phyloP scores from a whole-genome alignment of 2,329 filamentous ascomycete genomes.

The Canariomyces notabilis region DNA sequence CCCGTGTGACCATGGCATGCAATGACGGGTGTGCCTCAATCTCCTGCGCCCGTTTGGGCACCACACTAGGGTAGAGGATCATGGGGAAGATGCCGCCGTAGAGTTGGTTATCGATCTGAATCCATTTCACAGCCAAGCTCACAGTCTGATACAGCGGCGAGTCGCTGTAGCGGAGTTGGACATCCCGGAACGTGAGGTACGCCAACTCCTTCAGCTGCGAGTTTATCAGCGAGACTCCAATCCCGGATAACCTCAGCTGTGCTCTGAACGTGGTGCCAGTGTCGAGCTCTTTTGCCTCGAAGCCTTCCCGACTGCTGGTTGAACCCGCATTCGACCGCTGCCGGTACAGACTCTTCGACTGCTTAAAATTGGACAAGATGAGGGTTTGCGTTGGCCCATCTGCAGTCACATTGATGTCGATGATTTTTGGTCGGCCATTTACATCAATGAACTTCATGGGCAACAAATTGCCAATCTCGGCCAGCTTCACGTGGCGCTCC shows the following conservation, averaged over 20 bases:
- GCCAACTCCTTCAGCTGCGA: slow-evolving; percentile 85
- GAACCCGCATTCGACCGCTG: slow-evolving; percentile 51
- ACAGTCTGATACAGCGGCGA: slow-evolving; percentile 91
- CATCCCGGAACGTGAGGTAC: slow-evolving; percentile 87
- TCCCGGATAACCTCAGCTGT: slow-evolving; percentile 79
- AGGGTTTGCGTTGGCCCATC: slow-evolving; percentile 93
- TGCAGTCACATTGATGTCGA: slow-evolving; percentile 93
- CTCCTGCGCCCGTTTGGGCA: slow-evolving; percentile 93
- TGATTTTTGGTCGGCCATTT: slow-evolving; percentile 72
- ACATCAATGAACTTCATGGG: slow-evolving; percentile 81
- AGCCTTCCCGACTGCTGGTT: slow-evolving; percentile 56
- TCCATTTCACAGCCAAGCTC: slow-evolving; percentile 92
- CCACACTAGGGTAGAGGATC: slow-evolving; percentile 92
- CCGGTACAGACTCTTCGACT: slow-evolving; percentile 84
- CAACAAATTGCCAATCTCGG: slow-evolving; percentile 92
- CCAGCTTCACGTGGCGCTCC: slow-evolving; percentile 87
- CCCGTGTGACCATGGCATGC: slow-evolving; percentile 82
- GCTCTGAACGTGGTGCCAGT: slow-evolving; percentile 85
- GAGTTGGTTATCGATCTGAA: slow-evolving; percentile 96
- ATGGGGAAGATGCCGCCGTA: slow-evolving; percentile 98
- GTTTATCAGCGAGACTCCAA: slow-evolving; percentile 92
- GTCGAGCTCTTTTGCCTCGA: slow-evolving; percentile 91
- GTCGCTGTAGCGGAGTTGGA: slow-evolving; percentile 86
- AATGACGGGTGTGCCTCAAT: slow-evolving; percentile 95
- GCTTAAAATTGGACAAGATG: slow-evolving; percentile 89